Evolutionary conservation across 2,329 filamentous ascomycete species (phyloP), one percentile per base, ranked within the genome.

Genomic region (Fusarium papillatum): DNA sequence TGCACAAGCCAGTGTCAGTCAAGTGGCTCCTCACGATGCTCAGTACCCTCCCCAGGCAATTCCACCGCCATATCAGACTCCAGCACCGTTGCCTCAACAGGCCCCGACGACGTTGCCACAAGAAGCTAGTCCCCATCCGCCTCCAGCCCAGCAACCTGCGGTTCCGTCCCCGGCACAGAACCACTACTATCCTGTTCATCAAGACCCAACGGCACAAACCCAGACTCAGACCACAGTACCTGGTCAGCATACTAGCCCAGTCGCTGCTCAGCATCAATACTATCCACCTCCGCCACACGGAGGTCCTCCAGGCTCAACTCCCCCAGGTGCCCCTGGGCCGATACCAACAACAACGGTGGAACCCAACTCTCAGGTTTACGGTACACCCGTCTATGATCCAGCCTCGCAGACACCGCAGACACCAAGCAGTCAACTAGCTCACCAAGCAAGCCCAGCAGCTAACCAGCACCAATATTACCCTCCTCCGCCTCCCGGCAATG

Each of bases 331-430:
- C 9, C n/a, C 39, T 31, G 26, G 24, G 11, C 24, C 38, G 17
- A 9, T 22, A 0, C 10, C 50, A 22, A 5, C 29, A 1, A n/a
- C 34, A 4, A 19, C n/a, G 7, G 22, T 4, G 11, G 50, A 55
- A 11, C 1, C 11, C 38, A 67, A 7, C 38, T 36, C 7, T 10
- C 73, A 75, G 7, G 9, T 31, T 2, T 53, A 67, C 14, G 70
- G 16, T 11, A 13, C 43, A 5, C 22, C 48, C 1, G 8, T 34
- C 10, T n/a, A 36, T 10, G 62, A 70, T 1, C 57, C 50, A 5
- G 7, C 22, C 4, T 31, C 24, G 7, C 34, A 26, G 5, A 9
- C 14, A 10, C 39, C 39, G 4, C 39, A 26, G 2, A 9, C 17
- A 10, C 39, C 38, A 16, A 48, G 60, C 2, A 8, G 13, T 13